These are phyloP conservation scores for Diaporthe citriasiana DNA, from an alignment of 2,329 filamentous ascomycete genomes.

Conservation along the genomic window DNA sequence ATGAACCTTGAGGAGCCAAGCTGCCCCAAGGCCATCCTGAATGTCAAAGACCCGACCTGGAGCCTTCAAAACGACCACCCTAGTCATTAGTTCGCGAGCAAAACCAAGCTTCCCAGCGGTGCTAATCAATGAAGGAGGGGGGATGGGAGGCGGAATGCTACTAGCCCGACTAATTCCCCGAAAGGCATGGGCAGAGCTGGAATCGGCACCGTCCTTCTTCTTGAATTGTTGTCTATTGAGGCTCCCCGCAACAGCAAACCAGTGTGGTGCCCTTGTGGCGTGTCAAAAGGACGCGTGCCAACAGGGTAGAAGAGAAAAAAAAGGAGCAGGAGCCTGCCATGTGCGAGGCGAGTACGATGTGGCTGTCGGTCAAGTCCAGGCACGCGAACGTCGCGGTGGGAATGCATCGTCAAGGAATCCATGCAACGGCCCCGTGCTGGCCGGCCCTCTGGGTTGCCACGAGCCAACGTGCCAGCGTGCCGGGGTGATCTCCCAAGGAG, in stretches of 20 bases:
- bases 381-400: slow-evolving; percentile 17
- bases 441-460: slow-evolving; percentile 30
- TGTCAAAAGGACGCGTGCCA: slow-evolving; percentile 5
- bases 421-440: slow-evolving; percentile 22
- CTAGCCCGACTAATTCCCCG: slow-evolving; percentile 23
- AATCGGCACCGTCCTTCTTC: background rate
- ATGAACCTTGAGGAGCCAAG: slow-evolving; percentile 9
- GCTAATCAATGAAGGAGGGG: slow-evolving; percentile 14
- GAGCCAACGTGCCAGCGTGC: slow-evolving; percentile 31
- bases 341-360: background rate
- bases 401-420: slow-evolving; percentile 30
- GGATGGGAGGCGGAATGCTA: slow-evolving; percentile 5
- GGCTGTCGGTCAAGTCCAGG: background rate
- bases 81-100: slow-evolving; percentile 7
- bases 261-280: background rate
- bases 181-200: slow-evolving; percentile 2
- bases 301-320: too few species aligned
- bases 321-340: background rate
- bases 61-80: slow-evolving; percentile 5
- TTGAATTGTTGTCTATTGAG: background rate
- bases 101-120: slow-evolving; percentile 17
- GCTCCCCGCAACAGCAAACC: background rate
- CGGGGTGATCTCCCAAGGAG: slow-evolving; percentile 21
- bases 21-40: background rate
- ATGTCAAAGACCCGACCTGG: slow-evolving; percentile 20